Percentiles rank a stretch among this genome's conserved stretches.
These are phyloP conservation scores for Cadophora gregata DNA, from an alignment of 2,329 filamentous ascomycete species.

Conservation along the genomic window DNA sequence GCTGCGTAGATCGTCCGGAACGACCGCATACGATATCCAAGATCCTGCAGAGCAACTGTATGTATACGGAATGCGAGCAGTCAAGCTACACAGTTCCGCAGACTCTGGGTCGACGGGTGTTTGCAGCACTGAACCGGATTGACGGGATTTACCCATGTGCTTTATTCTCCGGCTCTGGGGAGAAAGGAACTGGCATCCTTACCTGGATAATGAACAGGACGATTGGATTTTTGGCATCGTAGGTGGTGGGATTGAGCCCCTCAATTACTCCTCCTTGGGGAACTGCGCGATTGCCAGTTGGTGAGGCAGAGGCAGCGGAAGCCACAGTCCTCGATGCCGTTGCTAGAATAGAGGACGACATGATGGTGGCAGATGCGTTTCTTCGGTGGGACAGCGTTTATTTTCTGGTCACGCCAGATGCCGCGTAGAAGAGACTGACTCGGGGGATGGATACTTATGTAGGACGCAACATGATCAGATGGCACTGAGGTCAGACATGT, in stretches of 20 bases:
- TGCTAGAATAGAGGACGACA: slow-evolving; percentile 3
- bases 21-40: background rate
- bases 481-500: background rate
- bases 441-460: slow-evolving; percentile 3
- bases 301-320: slow-evolving; percentile 27
- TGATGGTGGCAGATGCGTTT: slow-evolving; percentile 9
- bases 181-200: slow-evolving; percentile 32
- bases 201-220: slow-evolving; percentile 74
- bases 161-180: background rate
- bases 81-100: slow-evolving; percentile 21
- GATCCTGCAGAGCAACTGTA: slow-evolving; percentile 6
- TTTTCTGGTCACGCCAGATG: slow-evolving; percentile 8
- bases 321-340: slow-evolving; percentile 19
- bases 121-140: slow-evolving; percentile 9
- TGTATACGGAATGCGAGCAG: slow-evolving; percentile 6
- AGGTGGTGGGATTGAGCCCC: slow-evolving; percentile 64
- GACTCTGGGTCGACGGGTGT: background rate
- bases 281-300: slow-evolving; percentile 31
- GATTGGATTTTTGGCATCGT: slow-evolving; percentile 68
- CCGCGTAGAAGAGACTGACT: slow-evolving; percentile 8
- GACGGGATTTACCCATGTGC: slow-evolving; percentile 15
- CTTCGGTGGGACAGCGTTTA: background rate
- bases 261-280: slow-evolving; percentile 69
- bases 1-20: background rate
- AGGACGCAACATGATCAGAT: slow-evolving; percentile 13